Evolutionary conservation across 805 yeast genomes (phyloP), one percentile per base, ranked within the genome.

Genomic region (Teunomyces gatunensis): DNA sequence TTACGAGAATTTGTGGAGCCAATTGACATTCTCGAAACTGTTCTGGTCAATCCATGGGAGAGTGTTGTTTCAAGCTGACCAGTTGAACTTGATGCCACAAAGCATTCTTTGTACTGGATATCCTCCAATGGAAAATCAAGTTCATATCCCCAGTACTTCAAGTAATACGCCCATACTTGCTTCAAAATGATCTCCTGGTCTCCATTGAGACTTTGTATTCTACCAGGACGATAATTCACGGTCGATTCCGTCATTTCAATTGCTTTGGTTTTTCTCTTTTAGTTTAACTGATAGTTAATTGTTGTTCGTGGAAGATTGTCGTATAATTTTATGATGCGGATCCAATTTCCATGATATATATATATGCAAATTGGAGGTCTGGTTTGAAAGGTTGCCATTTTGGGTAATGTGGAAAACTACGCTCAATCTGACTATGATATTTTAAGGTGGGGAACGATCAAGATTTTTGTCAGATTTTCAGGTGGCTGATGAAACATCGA

Each of bases 141-240:
- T 0, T 54, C 61, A 56, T 77, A 71, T 4, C 88, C 89, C 75
- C 84, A 75, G 49, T 71, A 78, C 54, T 79, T 80, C 53, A 87
- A 68, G 41, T 82, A 57, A 56, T 81, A 75, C 43, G 85, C 82
- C 90, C 91, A 87, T 4, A 78, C 74, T 57, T 85, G 88, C 63
- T 87, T 87, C 59, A 86, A 66, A 15, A 75, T 73, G 44, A 75
- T 57, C 58, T 86, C 91, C 61, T 86, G 83, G 20, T 84, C 85
- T 12, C 58, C 54, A 36, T 57, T 60, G 32, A 73, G 59, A 21
- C 70, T 55, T 47, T 71, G 75, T 41, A 71, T 60, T 51, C 77
- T 59, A 5, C 71, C 75, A 5, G 69, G 67, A 40, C 73, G 60
- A 48, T 55, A 69, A 11, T 55, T 46, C 33, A 37, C 9, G 9